Percentiles rank a stretch among this genome's conserved stretches.
Conservation (phyloP, 495 filamentous ascomycete genomes). For the Rhizodiscina lignyota region DNA sequence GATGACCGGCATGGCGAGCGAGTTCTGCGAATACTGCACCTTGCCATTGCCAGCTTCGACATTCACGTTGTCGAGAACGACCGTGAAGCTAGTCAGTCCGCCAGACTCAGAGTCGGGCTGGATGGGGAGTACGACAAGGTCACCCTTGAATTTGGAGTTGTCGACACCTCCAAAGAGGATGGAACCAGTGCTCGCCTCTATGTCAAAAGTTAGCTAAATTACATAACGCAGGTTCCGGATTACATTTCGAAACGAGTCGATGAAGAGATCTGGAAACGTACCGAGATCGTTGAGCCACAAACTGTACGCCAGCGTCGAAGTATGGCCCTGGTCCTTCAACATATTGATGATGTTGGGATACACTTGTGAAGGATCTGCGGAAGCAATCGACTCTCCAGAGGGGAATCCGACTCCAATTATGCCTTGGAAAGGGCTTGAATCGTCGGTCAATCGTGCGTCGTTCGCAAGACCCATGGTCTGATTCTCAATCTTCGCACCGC, state of each 20-base stretch:
- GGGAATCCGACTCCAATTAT: neutral
- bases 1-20: conserved; percentile 2
- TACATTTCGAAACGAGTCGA: no score
- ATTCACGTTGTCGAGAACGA: neutral
- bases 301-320: neutral
- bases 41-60: neutral
- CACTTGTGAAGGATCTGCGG: neutral
- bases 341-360: neutral
- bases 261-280: neutral
- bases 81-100: neutral
- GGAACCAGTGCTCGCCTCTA: neutral
- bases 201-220: neutral
- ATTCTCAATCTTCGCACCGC: neutral
- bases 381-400: neutral
- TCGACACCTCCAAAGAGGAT: conserved; percentile 3
- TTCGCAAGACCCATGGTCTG: neutral
- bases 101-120: neutral
- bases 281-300: conserved; percentile 2
- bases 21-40: neutral
- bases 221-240: no score
- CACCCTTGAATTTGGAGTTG: neutral
- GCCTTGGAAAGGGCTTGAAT: neutral
- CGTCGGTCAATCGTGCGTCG: neutral
- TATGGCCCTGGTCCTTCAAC: neutral
- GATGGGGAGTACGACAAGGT: neutral